Base-by-base conservation (phyloP, 2,329 filamentous ascomycete species). In the Aspergillus quadricinctus region DNA sequence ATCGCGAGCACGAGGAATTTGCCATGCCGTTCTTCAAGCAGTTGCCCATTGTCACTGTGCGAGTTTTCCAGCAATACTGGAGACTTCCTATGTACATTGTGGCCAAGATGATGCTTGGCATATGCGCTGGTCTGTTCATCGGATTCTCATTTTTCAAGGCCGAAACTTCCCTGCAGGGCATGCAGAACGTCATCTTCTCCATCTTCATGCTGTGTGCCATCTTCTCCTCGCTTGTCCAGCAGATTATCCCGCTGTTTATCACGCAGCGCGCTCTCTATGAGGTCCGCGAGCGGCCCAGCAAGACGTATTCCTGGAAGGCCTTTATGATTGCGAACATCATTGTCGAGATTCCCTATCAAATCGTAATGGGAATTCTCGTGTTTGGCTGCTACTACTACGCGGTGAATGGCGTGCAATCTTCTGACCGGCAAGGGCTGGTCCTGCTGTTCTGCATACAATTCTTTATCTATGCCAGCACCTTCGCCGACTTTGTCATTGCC, bases 61-160 rank as follows among this genome's bases (percentile, higher is more conserved):
- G 91, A 65, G 88, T 93, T 25, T 93, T 93, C 78, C 83, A 92
- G 71, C 90, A 95, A 71, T 94, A 93, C 81, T 96, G 90, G 90
- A 87, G 91, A 57, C 90, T 87, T 2, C 91, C 90, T 0, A 83
- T 84, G 2, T 94, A 95, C 77, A 90, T 96, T 69, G 92, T 92
- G 76, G 85, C 88, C 64, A 95, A 96, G 78, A 74, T 82, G 4
- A 77, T 81, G 2, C 83, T 95, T 11, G 90, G 87, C 69, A 76
- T 82, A 17, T 75, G 66, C 21, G 65, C 69, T 60, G 81, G 85
- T 9, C 80, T 94, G 10, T 94, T 94, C 72, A 90, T 94, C 67
- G 90, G 89, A 40, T 91, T 92, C 73, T 87, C 88, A 59, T 92
- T 93, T 76, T 90, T 83, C 80, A 80, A 83, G 37, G 85, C 88